Evolutionary conservation across 345 rosid species (phyloP).

Genomic region (Camelina sativa): DNA sequence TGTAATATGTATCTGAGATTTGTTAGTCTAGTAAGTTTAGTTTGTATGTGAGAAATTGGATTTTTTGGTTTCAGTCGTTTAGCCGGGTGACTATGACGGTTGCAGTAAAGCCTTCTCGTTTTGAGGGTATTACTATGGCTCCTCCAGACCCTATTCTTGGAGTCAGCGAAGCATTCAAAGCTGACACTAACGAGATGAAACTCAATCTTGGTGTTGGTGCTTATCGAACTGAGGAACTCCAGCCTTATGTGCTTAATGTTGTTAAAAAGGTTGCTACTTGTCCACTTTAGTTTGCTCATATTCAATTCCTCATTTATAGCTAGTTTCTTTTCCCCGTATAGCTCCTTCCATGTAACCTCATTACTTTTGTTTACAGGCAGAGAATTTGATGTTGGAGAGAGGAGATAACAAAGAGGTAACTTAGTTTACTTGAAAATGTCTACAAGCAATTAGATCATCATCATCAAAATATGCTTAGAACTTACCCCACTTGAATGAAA

Average conservation of each 20-base stretch:
- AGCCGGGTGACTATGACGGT: conserved; percentile 69
- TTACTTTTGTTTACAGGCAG: conserved; percentile 58
- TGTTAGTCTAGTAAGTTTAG: background rate
- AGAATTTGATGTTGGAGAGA: conserved; percentile 85
- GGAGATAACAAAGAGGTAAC: conserved; percentile 96
- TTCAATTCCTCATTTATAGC: conserved; percentile 8
- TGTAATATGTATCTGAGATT: background rate
- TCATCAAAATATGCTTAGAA: background rate
- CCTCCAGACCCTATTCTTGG: conserved; percentile 99
- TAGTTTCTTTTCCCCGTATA: background rate
- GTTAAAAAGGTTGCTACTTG: conserved; percentile 76
- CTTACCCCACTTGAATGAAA: conserved; percentile 18
- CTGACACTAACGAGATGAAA: conserved; percentile 75
- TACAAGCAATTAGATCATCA: background rate
- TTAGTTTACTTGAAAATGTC: conserved; percentile 6
- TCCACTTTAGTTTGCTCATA: background rate
- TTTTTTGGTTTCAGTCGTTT: conserved; percentile 55
- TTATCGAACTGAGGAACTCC: conserved; percentile 88
- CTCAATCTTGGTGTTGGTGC: conserved; percentile 99
- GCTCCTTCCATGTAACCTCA: background rate
- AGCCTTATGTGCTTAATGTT: conserved; percentile 93
- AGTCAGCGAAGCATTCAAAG: conserved; percentile 92
- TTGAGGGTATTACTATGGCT: conserved; percentile 87
- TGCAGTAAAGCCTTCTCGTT: conserved; percentile 74
- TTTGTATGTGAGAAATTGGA: background rate